phyloP scores from a whole-genome alignment of 345 rosid genomes.

The Euphorbia peplus region DNA sequence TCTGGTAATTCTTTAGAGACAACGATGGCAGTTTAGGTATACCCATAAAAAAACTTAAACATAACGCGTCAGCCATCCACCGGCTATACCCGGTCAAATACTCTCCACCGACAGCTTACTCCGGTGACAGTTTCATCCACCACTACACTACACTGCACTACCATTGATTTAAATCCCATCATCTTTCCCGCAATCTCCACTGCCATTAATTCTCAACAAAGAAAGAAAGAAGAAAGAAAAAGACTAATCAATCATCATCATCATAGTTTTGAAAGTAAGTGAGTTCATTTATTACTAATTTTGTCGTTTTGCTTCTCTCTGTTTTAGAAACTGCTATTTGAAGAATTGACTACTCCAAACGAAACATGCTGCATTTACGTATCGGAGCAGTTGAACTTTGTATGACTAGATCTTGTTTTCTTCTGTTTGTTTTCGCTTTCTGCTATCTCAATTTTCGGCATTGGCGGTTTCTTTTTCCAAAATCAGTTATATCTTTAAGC shows the following conservation, averaged over 20 bases:
- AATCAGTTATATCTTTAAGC: too few species aligned
- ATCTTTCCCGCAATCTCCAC: constrained; percentile 26
- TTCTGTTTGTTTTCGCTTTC: constrained; percentile 1
- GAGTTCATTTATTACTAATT: constrained; percentile 3
- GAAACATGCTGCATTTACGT: neutral
- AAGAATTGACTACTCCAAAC: neutral
- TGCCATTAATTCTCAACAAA: neutral
- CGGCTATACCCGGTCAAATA: constrained; percentile 27
- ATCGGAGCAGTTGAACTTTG: neutral
- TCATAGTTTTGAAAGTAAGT: neutral
- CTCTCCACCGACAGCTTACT: constrained; percentile 34
- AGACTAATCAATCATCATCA: neutral
- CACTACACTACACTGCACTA: too few species aligned
- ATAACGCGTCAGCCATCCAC: constrained; percentile 21
- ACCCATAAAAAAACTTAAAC: constrained; percentile 14
- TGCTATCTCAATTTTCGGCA: neutral
- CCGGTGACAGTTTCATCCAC: constrained; percentile 10
- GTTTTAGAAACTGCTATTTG: neutral
- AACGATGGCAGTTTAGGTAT: constrained; percentile 30
- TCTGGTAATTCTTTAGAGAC: constrained; percentile 6
- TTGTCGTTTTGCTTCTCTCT: neutral
- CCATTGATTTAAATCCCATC: constrained; percentile 32
- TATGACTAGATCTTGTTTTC: neutral
- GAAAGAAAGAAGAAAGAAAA: neutral
- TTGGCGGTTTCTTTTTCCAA: neutral